Percentiles rank a stretch among this genome's conserved stretches.
phyloP scores from a whole-genome alignment of 2,329 filamentous ascomycete genomes.

The Cladophialophora immunda region DNA sequence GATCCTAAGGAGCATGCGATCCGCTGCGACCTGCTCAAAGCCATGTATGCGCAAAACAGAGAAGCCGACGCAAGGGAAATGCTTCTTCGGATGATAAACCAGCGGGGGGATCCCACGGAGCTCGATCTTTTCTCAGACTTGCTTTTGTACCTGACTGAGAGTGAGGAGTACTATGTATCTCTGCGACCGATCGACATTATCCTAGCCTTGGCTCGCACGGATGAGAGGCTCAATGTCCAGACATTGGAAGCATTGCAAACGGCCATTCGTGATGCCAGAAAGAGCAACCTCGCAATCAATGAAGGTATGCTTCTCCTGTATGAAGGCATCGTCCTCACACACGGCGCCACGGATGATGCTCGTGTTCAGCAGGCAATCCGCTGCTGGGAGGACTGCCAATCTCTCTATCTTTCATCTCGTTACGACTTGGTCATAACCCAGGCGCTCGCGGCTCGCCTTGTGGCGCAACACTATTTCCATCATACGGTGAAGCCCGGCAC shows the following conservation, averaged over 20 bases:
- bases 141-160: not conserved
- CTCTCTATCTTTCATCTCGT: not conserved
- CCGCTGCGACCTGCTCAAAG: not conserved
- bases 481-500: not conserved
- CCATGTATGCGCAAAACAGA: not conserved
- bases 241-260: not conserved
- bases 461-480: not conserved
- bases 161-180: not conserved
- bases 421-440: not conserved
- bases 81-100: not conserved
- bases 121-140: not conserved
- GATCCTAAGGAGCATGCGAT: not conserved
- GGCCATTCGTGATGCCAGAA: not conserved
- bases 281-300: not conserved
- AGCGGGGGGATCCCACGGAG: not conserved
- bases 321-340: not conserved
- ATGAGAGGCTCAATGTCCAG: not conserved
- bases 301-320: not conserved
- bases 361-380: not conserved
- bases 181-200: not conserved
- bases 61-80: not conserved
- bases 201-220: not conserved
- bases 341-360: not conserved
- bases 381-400: not conserved
- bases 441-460: not conserved